Evolutionary conservation across 2,329 filamentous ascomycete species (phyloP), one percentile per base, ranked within the genome.

Genomic region (Sporothrix humicola): DNA sequence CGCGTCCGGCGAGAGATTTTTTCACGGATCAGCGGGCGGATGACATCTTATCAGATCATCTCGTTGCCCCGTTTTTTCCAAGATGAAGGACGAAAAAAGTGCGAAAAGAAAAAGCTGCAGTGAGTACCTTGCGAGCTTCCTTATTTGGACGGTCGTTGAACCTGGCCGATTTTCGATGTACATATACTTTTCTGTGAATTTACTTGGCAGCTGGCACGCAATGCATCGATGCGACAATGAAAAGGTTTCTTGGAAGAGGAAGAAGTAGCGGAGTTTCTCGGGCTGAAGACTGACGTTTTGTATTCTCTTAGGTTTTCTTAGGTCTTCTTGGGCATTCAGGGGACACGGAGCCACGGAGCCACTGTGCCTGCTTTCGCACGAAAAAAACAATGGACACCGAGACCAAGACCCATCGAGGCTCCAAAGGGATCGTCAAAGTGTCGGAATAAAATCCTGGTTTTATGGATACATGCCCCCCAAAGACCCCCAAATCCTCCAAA

Each of bases 41-140:
- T 65, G 58, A 73, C 73, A 78, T 78, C 76, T 77, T 77, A 77
- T 77, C 75, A 77, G 77, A 78, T 78, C 76, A 78, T 78, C 76
- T 54, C n/a, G 48, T 2, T 44, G 13, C 13, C 23, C 23, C 52
- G 2, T 54, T 54, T 37, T 37, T 37, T 37, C 31, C 31, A 37
- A 37, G 31, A 37, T 5, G 31, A 37, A 3, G 31, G 31, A 37
- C 31, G 31, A 37, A 37, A 37, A 37, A 37, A 37, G 31, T 37
- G 31, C 31, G 31, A 37, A 37, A 37, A 37, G 31, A 37, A 37
- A 37, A 37, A 37, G 31, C 5, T 7, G 31, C 31, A 37, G 52
- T n/a, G 17, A 42, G 50, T 54, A n/a, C 23, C 15, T 54, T 56
- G 37, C 66, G 26, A 56, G 66, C 66, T 69, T 44, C 66, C 66